A percentile compares a stretch with the other conserved stretches of the same genome.
Conservation (phyloP, 192 early-diverging fungal species). For the Rhizophlyctis rosea region DNA sequence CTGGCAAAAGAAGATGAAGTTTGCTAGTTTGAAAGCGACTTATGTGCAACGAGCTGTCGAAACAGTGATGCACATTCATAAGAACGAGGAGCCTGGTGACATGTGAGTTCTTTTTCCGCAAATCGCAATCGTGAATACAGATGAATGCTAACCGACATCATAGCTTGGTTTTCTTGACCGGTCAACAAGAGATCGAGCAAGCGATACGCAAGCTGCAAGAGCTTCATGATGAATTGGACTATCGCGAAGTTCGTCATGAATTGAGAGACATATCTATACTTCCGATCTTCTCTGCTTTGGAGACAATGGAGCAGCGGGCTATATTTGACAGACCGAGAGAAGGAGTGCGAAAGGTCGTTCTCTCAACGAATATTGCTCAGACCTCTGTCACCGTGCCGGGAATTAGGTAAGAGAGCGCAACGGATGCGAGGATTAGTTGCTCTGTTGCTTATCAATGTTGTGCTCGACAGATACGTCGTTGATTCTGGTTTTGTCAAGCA, state of each 20-base stretch:
- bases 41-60: slow-evolving; percentile 47
- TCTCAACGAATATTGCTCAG: slow-evolving; percentile 64
- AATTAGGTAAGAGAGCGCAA: slow-evolving; percentile 28
- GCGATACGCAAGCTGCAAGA: slow-evolving; percentile 55
- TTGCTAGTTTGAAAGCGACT: slow-evolving; percentile 34
- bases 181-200: slow-evolving; percentile 59
- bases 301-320: slow-evolving; percentile 61
- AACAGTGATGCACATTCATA: slow-evolving; percentile 58
- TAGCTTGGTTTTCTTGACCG: slow-evolving; percentile 58
- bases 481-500: slow-evolving; percentile 64
- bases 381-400: slow-evolving; percentile 61
- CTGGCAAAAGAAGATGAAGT: slow-evolving; percentile 54
- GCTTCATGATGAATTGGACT: slow-evolving; percentile 41
- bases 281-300: slow-evolving; percentile 73
- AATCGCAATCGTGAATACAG: background rate
- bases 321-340: slow-evolving; percentile 44
- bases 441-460: too few species aligned
- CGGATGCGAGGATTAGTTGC: background rate
- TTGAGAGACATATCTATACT: slow-evolving; percentile 46
- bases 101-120: slow-evolving; percentile 12
- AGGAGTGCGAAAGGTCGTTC: slow-evolving; percentile 49
- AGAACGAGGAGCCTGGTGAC: slow-evolving; percentile 43
- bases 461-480: slow-evolving; percentile 47
- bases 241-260: slow-evolving; percentile 48
- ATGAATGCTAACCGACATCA: too few species aligned